Evolutionary conservation across 257 asterid genomes (phyloP).

Genomic region (Ocimum tenuiflorum): DNA sequence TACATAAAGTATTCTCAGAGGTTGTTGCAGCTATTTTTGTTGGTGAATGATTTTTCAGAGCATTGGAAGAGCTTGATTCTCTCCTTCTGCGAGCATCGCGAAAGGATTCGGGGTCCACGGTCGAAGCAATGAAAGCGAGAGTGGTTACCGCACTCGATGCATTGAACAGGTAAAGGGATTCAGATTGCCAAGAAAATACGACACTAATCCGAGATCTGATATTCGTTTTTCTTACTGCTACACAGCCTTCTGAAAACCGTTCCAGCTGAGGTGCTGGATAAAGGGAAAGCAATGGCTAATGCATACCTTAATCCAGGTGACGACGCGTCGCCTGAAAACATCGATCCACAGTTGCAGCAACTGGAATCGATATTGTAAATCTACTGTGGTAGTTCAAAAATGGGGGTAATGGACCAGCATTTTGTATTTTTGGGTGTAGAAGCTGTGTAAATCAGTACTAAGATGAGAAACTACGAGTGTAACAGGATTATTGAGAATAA

Average conservation of each 20-base stretch:
- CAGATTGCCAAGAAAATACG: not conserved
- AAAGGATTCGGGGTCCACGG: conserved; percentile 46
- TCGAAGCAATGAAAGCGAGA: conserved; percentile 56
- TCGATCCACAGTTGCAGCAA: conserved; percentile 57
- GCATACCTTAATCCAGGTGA: conserved; percentile 49
- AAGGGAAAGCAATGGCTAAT: conserved; percentile 80
- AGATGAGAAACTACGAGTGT: too few species aligned
- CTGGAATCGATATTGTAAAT: conserved; percentile 56
- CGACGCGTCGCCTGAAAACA: conserved; percentile 23
- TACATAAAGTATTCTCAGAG: not conserved
- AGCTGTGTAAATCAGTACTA: not conserved
- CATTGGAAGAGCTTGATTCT: conserved; percentile 94
- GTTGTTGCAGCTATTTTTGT: not conserved
- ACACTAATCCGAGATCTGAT: not conserved
- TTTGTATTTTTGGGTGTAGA: not conserved
- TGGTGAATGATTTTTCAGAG: conserved; percentile 31
- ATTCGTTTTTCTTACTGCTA: not conserved
- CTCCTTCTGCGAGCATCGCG: conserved; percentile 78
- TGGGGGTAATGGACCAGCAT: not conserved
- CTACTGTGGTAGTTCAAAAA: not conserved
- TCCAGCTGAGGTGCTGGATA: conserved; percentile 69
- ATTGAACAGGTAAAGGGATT: conserved; percentile 49
- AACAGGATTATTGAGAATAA: too few species aligned
- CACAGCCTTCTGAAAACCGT: conserved; percentile 72
- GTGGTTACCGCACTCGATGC: conserved; percentile 53